Conservation (phyloP, 495 filamentous ascomycete species). For the Tuber microsphaerosporum region DNA sequence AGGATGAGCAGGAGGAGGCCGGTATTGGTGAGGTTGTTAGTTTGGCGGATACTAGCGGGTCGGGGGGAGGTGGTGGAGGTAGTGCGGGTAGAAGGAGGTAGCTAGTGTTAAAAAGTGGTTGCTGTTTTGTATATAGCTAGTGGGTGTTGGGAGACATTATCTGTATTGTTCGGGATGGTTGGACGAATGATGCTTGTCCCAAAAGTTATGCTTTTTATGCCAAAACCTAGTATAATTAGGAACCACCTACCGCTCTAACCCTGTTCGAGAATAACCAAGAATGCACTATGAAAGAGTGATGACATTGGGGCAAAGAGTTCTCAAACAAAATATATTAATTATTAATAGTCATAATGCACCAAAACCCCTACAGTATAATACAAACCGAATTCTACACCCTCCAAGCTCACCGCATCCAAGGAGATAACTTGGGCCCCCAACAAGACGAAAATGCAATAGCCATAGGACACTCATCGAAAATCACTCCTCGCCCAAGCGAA, state of each 20-base stretch:
- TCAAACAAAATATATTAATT: neutral
- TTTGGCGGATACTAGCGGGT: slow-evolving; percentile 59
- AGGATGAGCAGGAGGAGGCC: slow-evolving; percentile 93
- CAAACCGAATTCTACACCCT: neutral
- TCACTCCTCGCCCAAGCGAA: neutral
- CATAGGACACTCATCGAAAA: neutral
- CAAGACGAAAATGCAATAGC: neutral
- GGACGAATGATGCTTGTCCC: neutral
- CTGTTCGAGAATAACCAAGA: neutral
- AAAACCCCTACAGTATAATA: neutral
- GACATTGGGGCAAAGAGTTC: neutral
- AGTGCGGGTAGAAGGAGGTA: slow-evolving; percentile 41
- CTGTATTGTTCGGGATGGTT: neutral
- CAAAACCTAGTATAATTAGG: neutral
- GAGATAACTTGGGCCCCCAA: neutral
- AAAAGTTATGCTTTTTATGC: neutral
- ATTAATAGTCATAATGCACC: neutral
- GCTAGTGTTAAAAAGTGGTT: neutral
- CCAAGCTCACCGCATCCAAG: neutral
- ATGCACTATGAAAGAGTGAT: neutral
- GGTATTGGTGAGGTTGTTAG: slow-evolving; percentile 93
- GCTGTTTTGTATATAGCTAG: neutral
- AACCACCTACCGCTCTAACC: neutral
- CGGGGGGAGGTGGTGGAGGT: slow-evolving; percentile 53
- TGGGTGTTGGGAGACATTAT: neutral